Conservation (phyloP, 306 rosid species). For the Hylodesmum podocarpum region DNA sequence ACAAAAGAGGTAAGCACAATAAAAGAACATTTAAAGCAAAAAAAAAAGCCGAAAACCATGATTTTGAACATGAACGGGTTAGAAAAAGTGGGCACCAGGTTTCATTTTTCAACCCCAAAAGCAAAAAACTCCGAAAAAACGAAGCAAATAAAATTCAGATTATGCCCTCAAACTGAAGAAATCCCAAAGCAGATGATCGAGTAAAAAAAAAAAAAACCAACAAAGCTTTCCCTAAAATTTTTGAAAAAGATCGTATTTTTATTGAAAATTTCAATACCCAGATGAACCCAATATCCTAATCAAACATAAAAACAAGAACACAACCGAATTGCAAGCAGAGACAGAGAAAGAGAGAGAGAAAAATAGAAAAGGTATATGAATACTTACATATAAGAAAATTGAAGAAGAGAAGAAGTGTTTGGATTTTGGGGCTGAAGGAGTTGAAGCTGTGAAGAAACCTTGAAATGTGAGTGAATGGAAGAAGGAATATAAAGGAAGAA, state of each 20-base stretch:
- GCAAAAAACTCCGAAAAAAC: conserved; percentile 16
- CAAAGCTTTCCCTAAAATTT: neutral
- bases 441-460: neutral
- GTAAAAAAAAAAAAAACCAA: too few species aligned
- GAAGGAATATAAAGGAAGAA: neutral
- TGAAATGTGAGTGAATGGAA: neutral
- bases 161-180: neutral
- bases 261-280: neutral
- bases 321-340: neutral
- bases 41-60: neutral
- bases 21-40: neutral
- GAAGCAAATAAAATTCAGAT: neutral
- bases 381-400: conserved; percentile 1
- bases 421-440: neutral
- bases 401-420: neutral
- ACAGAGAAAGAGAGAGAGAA: neutral
- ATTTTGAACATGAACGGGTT: neutral
- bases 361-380: neutral
- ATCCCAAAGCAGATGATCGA: neutral
- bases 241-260: neutral
- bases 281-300: neutral
- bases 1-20: neutral
- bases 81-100: neutral
- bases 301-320: neutral
- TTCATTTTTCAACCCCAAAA: neutral